Conservation (phyloP, 805 yeast species). For the Monosporozyma unispora region DNA sequence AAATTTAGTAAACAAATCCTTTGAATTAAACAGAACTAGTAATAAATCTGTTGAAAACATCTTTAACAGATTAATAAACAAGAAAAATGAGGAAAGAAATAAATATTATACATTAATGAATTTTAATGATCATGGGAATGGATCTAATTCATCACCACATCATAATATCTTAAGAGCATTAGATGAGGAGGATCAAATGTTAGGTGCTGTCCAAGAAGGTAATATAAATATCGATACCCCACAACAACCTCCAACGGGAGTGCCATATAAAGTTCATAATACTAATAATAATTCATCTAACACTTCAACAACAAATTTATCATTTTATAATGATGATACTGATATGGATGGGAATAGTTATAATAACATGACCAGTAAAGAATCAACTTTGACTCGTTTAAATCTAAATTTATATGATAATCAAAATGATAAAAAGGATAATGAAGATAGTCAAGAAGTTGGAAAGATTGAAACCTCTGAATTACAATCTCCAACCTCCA, state of each 20-base stretch:
- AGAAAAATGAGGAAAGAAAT: slow-evolving; percentile 6
- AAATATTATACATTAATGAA: slow-evolving; percentile 8
- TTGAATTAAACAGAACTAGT: slow-evolving; percentile 18
- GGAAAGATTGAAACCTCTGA: no score
- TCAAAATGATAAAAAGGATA: slow-evolving; percentile 7
- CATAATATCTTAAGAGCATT: slow-evolving; percentile 4
- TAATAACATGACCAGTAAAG: not conserved
- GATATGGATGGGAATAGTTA: slow-evolving; percentile 5
- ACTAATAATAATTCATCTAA: not conserved
- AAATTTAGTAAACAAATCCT: slow-evolving; percentile 23
- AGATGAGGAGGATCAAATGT: slow-evolving; percentile 28
- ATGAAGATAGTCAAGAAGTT: slow-evolving; percentile 4
- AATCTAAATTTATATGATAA: slow-evolving; percentile 7
- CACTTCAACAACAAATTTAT: not conserved
- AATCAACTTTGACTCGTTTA: slow-evolving; percentile 1
- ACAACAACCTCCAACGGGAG: not conserved
- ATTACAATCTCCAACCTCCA: not conserved
- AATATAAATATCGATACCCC: not conserved
- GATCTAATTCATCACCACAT: not conserved
- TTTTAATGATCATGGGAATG: not conserved
- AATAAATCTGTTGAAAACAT: slow-evolving; percentile 5
- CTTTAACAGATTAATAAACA: slow-evolving; percentile 7
- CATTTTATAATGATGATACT: not conserved
- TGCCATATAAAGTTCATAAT: not conserved
- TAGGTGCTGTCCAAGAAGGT: slow-evolving; percentile 11